These are phyloP conservation scores for Phtheirospermum japonicum DNA, from an alignment of 257 asterid species.

Conservation along the genomic window DNA sequence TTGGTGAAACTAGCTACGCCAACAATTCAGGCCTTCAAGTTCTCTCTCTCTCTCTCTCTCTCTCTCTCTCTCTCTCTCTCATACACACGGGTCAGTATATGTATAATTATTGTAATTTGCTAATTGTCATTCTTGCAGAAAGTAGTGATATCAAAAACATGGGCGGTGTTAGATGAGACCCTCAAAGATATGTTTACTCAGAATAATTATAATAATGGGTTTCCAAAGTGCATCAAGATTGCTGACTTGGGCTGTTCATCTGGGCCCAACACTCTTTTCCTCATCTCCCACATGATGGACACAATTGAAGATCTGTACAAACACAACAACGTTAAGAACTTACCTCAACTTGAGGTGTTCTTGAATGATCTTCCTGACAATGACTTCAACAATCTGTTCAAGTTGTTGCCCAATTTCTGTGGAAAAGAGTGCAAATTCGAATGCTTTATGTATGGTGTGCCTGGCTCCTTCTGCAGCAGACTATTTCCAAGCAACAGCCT, in stretches of 20 bases:
- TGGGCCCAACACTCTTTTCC: neutral
- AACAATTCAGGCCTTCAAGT: no score
- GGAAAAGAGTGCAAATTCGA: neutral
- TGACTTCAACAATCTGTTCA: neutral
- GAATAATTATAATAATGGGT: neutral
- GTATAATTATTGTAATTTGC: no score
- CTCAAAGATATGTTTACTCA: neutral
- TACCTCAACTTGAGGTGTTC: neutral
- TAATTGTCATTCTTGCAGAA: neutral
- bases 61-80: neutral
- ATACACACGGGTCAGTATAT: no score
- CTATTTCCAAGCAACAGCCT: constrained; percentile 29
- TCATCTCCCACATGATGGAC: neutral
- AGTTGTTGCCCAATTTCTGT: neutral
- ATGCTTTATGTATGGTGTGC: constrained; percentile 18
- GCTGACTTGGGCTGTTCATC: neutral
- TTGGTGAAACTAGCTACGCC: constrained; percentile 40
- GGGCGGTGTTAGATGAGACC: neutral
- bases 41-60: constrained; percentile 12
- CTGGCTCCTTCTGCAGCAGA: constrained; percentile 37
- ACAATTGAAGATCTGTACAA: neutral
- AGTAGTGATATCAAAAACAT: no score
- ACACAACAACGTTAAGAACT: neutral
- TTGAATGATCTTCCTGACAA: neutral
- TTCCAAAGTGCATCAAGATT: neutral